Evolutionary conservation across 2,329 filamentous ascomycete genomes (phyloP).

Genomic region (Xylariales sp.): DNA sequence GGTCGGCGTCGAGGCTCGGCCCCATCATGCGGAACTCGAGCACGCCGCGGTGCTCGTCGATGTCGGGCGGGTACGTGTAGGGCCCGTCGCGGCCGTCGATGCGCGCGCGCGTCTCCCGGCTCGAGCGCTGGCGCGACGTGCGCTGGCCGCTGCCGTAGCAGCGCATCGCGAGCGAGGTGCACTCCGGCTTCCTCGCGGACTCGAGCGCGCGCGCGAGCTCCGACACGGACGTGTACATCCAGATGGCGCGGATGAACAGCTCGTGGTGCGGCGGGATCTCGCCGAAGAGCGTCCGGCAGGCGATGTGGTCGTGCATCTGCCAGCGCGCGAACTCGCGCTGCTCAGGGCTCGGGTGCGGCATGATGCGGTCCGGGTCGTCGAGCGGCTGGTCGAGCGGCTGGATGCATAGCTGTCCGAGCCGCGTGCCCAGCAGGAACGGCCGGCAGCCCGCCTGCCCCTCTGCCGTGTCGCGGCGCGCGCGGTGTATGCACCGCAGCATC

Average conservation of each 20-base stretch:
- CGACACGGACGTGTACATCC: constrained; percentile 29
- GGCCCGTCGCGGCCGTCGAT: too few species aligned
- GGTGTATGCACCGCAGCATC: constrained; percentile 23
- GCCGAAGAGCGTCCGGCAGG: background rate
- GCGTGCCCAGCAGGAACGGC: constrained; percentile 3
- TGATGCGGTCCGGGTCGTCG: background rate
- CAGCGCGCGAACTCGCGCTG: background rate
- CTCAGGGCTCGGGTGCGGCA: background rate
- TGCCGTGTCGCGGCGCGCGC: constrained; percentile 3
- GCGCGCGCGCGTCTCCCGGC: background rate
- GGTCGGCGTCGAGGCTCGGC: constrained; percentile 16
- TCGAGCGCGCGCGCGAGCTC: constrained; percentile 19
- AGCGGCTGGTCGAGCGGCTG: background rate
- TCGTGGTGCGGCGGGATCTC: background rate
- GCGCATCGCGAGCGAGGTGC: constrained; percentile 22
- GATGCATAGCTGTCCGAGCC: constrained; percentile 5
- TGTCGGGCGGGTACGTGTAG: constrained; percentile 6
- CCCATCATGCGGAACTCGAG: constrained; percentile 41
- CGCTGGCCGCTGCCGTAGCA: constrained; percentile 21
- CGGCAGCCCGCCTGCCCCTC: background rate
- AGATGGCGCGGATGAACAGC: constrained; percentile 31
- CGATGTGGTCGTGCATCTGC: constrained; percentile 26
- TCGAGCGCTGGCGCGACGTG: background rate
- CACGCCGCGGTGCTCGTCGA: constrained; percentile 37
- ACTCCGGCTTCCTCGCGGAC: background rate